Conservation (phyloP, 1,139 yeast species). For the Maudiozyma humilis region DNA sequence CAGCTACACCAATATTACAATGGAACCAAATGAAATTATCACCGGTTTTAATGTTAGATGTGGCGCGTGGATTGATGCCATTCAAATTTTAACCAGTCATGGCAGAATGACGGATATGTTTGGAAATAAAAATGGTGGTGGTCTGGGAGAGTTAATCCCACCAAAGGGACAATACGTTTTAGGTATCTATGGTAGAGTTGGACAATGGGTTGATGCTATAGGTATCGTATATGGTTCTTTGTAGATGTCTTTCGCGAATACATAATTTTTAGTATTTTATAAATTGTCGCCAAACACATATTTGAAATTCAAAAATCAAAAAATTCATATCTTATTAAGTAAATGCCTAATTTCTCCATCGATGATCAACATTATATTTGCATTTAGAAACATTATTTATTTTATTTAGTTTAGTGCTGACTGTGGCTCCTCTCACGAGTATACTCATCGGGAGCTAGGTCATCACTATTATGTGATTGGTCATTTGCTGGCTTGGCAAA, state of each 20-base stretch:
- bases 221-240: conserved; percentile 39
- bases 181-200: conserved; percentile 62
- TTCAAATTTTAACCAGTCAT: conserved; percentile 54
- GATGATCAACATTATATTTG: too few relatives aligned
- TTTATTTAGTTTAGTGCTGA: neutral
- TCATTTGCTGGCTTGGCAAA: conserved; percentile 1
- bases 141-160: conserved; percentile 46
- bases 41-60: conserved; percentile 55
- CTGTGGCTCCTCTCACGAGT: conserved; percentile 11
- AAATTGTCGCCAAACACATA: too few relatives aligned
- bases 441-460: neutral
- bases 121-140: conserved; percentile 68
- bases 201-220: conserved; percentile 64
- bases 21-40: conserved; percentile 52
- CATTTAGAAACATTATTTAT: neutral
- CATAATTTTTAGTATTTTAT: neutral
- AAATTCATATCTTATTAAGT: too few relatives aligned
- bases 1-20: conserved; percentile 47
- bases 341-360: too few relatives aligned
- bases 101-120: conserved; percentile 47
- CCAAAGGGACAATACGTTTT: conserved; percentile 53
- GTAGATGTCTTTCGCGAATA: neutral
- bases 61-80: conserved; percentile 87
- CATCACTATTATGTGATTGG: conserved; percentile 1
- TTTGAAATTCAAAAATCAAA: too few relatives aligned